Conservation (phyloP, 331 rosid genomes). For the Rosa hybrid region DNA sequence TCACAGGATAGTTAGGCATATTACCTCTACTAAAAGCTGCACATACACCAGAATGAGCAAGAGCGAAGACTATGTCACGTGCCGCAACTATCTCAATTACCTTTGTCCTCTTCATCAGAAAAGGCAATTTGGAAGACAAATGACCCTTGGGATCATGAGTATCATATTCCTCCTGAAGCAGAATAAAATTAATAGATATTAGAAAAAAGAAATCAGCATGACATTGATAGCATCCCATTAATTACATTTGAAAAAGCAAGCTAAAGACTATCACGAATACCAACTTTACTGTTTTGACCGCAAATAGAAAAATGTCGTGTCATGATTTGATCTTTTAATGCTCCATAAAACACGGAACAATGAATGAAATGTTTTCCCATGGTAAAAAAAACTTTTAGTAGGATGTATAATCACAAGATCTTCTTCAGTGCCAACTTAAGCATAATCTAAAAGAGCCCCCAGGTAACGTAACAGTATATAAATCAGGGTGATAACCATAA, state of each 20-base stretch:
- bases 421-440: background rate
- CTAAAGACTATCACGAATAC: background rate
- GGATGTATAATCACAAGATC: background rate
- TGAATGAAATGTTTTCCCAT: background rate
- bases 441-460: background rate
- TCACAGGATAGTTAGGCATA: background rate
- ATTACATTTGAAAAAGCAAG: background rate
- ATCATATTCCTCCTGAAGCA: conserved; percentile 79
- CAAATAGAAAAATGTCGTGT: background rate
- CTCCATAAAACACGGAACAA: background rate
- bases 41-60: conserved; percentile 90
- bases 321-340: background rate
- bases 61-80: conserved; percentile 82
- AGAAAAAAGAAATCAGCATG: background rate
- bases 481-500: background rate
- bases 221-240: background rate
- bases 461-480: background rate
- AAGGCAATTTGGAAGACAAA: conserved; percentile 60
- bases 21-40: conserved; percentile 94
- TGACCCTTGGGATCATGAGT: conserved; percentile 94
- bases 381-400: background rate
- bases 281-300: background rate
- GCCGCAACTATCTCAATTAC: conserved; percentile 90
- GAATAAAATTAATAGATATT: background rate
- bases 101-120: conserved; percentile 80